Evolutionary conservation across 2,329 filamentous ascomycete genomes (phyloP).

Genomic region (Sclerotinia borealis): DNA sequence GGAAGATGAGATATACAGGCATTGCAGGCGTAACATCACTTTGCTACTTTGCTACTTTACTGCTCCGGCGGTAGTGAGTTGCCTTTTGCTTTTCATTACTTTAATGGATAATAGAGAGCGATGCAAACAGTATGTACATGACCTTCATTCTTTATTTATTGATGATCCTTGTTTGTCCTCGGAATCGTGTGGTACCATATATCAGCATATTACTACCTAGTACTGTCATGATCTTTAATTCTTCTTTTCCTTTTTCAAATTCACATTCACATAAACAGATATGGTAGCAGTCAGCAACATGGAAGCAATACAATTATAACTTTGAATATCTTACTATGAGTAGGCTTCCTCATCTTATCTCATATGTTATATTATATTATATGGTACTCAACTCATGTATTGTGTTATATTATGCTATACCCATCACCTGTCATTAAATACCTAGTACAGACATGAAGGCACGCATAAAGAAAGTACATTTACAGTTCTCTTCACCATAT

Average conservation of each 20-base stretch:
- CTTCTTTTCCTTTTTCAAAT: neutral
- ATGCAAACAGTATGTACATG: neutral
- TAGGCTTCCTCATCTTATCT: neutral
- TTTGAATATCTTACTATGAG: too few relatives aligned
- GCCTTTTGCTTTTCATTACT: neutral
- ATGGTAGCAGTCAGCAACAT: too few relatives aligned
- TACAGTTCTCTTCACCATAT: too few relatives aligned
- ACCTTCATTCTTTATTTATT: neutral
- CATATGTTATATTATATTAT: too few relatives aligned
- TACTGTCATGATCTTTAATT: too few relatives aligned
- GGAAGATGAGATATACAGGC: conserved; percentile 7
- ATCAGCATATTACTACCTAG: neutral
- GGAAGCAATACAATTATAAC: too few relatives aligned
- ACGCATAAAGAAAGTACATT: neutral
- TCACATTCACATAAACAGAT: neutral
- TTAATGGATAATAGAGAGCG: conserved; percentile 3
- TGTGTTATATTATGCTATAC: too few relatives aligned
- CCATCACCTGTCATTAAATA: too few relatives aligned
- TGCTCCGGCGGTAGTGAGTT: neutral
- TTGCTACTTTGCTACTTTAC: neutral
- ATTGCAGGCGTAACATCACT: conserved; percentile 12
- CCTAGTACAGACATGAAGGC: too few relatives aligned
- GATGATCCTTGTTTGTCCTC: neutral
- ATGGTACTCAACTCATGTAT: too few relatives aligned
- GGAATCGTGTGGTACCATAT: neutral